Base-by-base conservation (phyloP, 2,329 filamentous ascomycete species). In the Curvularia hawaiiensis region DNA sequence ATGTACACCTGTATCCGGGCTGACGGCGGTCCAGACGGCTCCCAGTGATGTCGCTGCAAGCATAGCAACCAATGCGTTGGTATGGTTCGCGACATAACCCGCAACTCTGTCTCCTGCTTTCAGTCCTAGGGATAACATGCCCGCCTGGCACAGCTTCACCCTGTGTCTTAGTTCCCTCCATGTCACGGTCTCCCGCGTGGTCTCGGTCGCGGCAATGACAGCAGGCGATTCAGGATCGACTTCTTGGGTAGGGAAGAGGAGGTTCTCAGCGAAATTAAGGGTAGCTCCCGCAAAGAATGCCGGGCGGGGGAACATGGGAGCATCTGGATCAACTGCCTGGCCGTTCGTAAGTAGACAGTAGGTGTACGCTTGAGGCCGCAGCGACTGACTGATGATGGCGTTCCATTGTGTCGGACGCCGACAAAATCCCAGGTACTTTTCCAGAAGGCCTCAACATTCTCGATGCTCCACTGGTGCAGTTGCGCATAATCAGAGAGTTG, bases 241-340 rank as follows among this genome's bases (percentile, higher is more conserved):
- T 14, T 78, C 68, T 38, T 84, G 82, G 2, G 80, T 76, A 3
- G 94, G 94, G 74, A 89, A 97, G 3, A 99, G 86, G 52, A 98
- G 82, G 75, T 99, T 99, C 79, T 98, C 91, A 26, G 94, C 93
- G 74, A 97, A 98, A 77, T 98, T 99, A 63, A 98, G 82, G 56
- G 82, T 87, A 14, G 90, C 85, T 10, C 88, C 89, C 55, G 86
- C 76, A 75, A 97, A 98, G 81, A 97, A 98, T 58, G 88, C 81
- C 8, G 94, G 93, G 24, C 92, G 88, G 24, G 94, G 94, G 69
- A 92, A 98, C 84, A 98, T 90, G 46, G 85, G 82, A 6, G 87
- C 84, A 53, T 85, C 77, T 40, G 83, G 74, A 24, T 90, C 85
- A 18, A 97, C 80, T 41, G 91, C 89, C 88, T 93, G 68, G 26